Evolutionary conservation across 176 grass and related monocot species (phyloP).

Genomic region (Alopecurus myosuroides): DNA sequence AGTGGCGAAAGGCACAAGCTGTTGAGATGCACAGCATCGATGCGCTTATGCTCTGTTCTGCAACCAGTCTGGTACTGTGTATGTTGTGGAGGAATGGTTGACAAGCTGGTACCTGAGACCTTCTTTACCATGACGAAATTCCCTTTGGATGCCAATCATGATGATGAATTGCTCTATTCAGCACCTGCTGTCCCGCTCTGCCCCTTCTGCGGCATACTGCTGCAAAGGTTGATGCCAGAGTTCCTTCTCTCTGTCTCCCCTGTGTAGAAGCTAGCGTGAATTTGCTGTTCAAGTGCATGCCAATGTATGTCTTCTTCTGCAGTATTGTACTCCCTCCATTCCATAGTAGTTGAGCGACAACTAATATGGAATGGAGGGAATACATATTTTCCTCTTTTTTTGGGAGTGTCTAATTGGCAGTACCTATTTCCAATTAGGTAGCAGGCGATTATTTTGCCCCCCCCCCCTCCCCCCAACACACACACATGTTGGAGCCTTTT

Average conservation of each 20-base stretch:
- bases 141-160: conserved; percentile 9
- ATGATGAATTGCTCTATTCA: not conserved
- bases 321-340: not conserved
- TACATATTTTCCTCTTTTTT: too few relatives aligned
- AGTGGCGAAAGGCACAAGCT: conserved; percentile 49
- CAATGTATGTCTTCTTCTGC: not conserved
- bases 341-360: too few relatives aligned
- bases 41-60: conserved; percentile 38
- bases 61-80: conserved; percentile 55
- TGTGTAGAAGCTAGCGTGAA: conserved; percentile 36
- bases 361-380: too few relatives aligned
- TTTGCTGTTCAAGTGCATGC: not conserved
- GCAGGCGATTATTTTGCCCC: too few relatives aligned
- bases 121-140: conserved; percentile 40
- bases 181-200: conserved; percentile 21
- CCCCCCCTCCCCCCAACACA: too few relatives aligned
- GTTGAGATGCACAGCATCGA: conserved; percentile 49
- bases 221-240: conserved; percentile 56
- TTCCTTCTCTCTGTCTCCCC: conserved; percentile 50
- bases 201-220: conserved; percentile 57
- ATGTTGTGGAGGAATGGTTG: conserved; percentile 42
- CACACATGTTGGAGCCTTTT: too few relatives aligned
- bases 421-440: too few relatives aligned
- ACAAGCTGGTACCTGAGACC: conserved; percentile 30
- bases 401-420: too few relatives aligned